Evolutionary conservation across 108 stramenopile genomes (phyloP).

Genomic region (Conticribra guillardii): DNA sequence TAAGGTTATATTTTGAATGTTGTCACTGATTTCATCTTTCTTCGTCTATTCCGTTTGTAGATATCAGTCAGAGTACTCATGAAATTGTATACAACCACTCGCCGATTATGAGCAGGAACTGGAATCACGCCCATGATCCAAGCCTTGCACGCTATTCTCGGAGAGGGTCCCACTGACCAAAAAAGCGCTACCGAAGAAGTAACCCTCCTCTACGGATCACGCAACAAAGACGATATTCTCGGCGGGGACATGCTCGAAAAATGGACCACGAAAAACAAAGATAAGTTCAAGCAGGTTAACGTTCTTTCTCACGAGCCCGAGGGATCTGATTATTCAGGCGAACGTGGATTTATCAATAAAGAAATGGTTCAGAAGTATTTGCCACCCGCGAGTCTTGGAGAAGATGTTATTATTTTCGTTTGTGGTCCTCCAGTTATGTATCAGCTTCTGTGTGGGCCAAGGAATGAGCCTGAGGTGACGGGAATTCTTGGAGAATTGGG

Average conservation of each 20-base stretch:
- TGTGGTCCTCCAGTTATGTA: conserved; percentile 96
- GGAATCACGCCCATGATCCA: conserved; percentile 98
- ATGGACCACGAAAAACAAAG: conserved; percentile 51
- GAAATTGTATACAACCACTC: too few relatives aligned
- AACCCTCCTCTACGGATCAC: conserved; percentile 85
- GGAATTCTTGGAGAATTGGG: conserved; percentile 89
- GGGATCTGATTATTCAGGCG: conserved; percentile 62
- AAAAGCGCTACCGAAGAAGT: conserved; percentile 60
- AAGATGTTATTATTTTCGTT: conserved; percentile 84
- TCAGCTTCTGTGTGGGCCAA: conserved; percentile 85
- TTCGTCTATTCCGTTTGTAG: too few relatives aligned
- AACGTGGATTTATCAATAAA: conserved; percentile 76
- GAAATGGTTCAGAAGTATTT: conserved; percentile 69
- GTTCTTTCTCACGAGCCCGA: conserved; percentile 79
- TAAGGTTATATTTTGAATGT: neutral
- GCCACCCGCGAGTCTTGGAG: conserved; percentile 53
- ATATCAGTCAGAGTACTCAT: too few relatives aligned
- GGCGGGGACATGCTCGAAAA: conserved; percentile 77
- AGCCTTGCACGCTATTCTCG: conserved; percentile 92
- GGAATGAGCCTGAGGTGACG: conserved; percentile 74
- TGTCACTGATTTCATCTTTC: too few relatives aligned
- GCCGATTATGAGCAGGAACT: too few relatives aligned
- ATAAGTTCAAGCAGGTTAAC: conserved; percentile 66
- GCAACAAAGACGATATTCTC: conserved; percentile 81
- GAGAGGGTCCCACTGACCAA: conserved; percentile 60